phyloP scores from a whole-genome alignment of 306 rosid genomes.

The Purshia tridentata region DNA sequence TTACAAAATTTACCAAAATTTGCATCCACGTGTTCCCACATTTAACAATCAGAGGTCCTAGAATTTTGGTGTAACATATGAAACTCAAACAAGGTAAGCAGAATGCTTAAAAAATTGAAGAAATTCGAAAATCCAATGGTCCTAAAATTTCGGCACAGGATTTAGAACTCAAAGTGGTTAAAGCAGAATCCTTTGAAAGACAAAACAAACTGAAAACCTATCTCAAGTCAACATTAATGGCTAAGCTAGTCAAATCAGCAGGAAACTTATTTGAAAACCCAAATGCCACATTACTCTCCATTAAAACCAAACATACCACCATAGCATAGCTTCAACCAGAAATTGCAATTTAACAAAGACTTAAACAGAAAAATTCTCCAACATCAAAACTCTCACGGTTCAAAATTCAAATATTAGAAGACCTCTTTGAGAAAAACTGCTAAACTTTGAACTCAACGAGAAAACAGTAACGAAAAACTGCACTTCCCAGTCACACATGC shows the following conservation, averaged over 20 bases:
- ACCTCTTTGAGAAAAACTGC: neutral
- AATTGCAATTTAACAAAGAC: neutral
- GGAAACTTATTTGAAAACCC: neutral
- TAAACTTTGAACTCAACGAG: neutral
- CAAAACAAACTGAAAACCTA: neutral
- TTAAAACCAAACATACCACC: neutral
- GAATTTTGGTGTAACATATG: neutral
- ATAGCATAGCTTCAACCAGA: neutral
- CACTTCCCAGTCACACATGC: slow-evolving; percentile 4
- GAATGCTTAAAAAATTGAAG: too few relatives aligned
- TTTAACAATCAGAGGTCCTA: neutral
- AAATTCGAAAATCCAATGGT: too few relatives aligned
- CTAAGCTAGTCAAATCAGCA: slow-evolving; percentile 1
- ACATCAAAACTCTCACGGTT: neutral
- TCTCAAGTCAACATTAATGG: neutral
- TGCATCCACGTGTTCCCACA: neutral
- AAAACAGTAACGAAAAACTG: neutral
- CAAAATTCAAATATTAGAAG: neutral
- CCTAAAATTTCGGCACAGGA: too few relatives aligned
- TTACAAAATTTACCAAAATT: neutral
- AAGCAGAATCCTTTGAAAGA: neutral
- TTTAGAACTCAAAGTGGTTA: neutral
- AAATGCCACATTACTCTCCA: neutral
- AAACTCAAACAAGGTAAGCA: neutral
- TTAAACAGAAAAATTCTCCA: neutral